Conservation (phyloP, 192 early-diverging fungal genomes). For the Rhizophagus prolifer region DNA sequence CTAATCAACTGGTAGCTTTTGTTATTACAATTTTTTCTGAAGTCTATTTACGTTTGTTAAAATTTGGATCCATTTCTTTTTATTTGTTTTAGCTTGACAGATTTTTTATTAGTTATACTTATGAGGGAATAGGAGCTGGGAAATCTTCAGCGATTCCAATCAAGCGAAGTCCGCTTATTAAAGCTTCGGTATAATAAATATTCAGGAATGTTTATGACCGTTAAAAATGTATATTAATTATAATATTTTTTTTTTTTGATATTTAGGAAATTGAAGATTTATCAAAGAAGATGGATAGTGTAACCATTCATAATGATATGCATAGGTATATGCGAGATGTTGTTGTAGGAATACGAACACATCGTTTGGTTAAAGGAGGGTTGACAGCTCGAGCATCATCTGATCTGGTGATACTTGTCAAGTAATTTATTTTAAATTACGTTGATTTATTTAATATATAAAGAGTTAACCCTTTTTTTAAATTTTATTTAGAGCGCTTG, state of each 20-base stretch:
- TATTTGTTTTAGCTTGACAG: conserved; percentile 16
- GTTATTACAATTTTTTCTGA: neutral
- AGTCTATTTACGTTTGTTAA: neutral
- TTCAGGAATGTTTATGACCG: neutral
- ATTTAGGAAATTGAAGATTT: conserved; percentile 53
- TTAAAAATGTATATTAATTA: neutral
- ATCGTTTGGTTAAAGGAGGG: conserved; percentile 53
- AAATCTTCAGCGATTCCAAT: neutral
- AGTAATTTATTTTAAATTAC: conserved; percentile 31
- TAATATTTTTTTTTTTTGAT: neutral
- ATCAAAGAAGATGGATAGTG: conserved; percentile 38
- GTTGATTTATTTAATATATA: neutral
- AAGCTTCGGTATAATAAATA: neutral
- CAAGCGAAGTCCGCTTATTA: neutral
- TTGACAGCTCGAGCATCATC: conserved; percentile 51
- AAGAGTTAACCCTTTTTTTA: neutral
- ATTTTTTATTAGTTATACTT: conserved; percentile 29
- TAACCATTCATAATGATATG: conserved; percentile 54
- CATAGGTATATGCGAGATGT: conserved; percentile 58
- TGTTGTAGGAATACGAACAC: conserved; percentile 57
- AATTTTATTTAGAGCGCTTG: conserved; percentile 39
- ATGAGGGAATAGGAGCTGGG: conserved; percentile 6
- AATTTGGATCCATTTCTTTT: neutral
- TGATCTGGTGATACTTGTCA: conserved; percentile 52
- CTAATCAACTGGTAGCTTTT: conserved; percentile 41